Evolutionary conservation across 2,329 filamentous ascomycete genomes (phyloP).

Genomic region (Cryphonectria radicalis): DNA sequence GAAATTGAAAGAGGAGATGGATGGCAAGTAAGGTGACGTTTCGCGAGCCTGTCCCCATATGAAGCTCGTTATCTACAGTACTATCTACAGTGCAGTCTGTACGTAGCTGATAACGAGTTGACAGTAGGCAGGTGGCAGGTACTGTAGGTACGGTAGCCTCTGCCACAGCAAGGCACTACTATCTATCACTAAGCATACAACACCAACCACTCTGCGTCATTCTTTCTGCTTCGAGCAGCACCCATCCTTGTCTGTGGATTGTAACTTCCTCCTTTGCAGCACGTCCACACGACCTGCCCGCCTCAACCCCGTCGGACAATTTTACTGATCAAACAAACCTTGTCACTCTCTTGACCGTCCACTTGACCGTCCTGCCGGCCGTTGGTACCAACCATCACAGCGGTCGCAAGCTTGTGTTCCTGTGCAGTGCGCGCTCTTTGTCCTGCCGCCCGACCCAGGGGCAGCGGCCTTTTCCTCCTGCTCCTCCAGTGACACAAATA

Average conservation of each 20-base stretch:
- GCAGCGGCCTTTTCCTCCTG: constrained; percentile 3
- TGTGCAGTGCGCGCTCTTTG: not conserved
- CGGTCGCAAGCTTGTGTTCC: constrained; percentile 9
- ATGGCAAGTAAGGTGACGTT: not conserved
- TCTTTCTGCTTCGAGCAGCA: not conserved
- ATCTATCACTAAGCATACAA: not conserved
- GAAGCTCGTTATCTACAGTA: not conserved
- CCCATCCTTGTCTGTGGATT: not conserved
- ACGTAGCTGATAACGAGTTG: not conserved
- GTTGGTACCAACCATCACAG: not conserved
- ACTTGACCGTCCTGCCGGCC: not conserved
- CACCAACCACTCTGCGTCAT: not conserved
- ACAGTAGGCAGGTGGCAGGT: not conserved
- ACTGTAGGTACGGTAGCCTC: no score
- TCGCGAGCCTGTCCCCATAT: not conserved
- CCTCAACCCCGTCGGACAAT: not conserved
- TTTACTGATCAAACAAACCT: not conserved
- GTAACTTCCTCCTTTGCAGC: not conserved
- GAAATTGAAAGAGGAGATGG: not conserved
- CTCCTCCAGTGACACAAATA: not conserved
- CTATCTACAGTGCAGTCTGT: not conserved
- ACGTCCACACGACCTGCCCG: not conserved
- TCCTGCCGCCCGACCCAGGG: not conserved
- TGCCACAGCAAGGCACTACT: not conserved
- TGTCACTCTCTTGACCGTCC: not conserved